These are phyloP conservation scores for Maudiozyma humilis DNA, from an alignment of 1,139 yeast species.

Conservation along the genomic window DNA sequence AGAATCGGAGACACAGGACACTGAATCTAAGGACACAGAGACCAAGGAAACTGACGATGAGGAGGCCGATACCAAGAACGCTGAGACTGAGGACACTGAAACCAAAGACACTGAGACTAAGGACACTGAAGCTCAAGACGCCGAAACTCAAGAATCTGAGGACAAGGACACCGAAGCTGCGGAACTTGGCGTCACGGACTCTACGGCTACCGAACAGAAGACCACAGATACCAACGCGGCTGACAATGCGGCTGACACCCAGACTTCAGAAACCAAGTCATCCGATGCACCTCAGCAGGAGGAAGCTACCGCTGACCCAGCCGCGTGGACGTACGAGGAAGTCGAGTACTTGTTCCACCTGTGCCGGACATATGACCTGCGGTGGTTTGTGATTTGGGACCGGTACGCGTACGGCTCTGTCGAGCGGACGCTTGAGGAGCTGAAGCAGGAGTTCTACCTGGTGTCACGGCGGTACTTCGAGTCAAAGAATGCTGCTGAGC, in stretches of 20 bases:
- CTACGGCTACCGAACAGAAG: background rate
- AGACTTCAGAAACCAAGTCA: background rate
- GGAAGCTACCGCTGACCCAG: no score
- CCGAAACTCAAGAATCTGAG: background rate
- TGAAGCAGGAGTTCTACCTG: conserved; percentile 71
- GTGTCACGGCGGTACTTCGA: conserved; percentile 39
- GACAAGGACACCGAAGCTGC: background rate
- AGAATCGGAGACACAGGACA: background rate
- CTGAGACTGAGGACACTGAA: conserved; percentile 48
- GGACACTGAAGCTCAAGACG: conserved; percentile 49
- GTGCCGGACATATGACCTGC: conserved; percentile 65
- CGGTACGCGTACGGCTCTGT: conserved; percentile 44
- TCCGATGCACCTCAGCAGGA: background rate
- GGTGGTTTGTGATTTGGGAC: conserved; percentile 82
- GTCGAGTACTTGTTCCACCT: conserved; percentile 67
- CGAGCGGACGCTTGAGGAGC: conserved; percentile 51
- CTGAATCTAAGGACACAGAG: background rate
- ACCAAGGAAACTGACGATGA: conserved; percentile 5
- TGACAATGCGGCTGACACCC: background rate
- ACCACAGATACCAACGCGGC: background rate
- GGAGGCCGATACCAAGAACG: conserved; percentile 3
- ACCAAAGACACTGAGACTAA: conserved; percentile 40
- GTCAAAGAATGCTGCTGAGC: conserved; percentile 36
- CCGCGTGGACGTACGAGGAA: conserved; percentile 82
- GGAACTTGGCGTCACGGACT: no score